These are phyloP conservation scores for Neurospora sp. DNA, from an alignment of 495 filamentous ascomycete species.

Conservation along the genomic window DNA sequence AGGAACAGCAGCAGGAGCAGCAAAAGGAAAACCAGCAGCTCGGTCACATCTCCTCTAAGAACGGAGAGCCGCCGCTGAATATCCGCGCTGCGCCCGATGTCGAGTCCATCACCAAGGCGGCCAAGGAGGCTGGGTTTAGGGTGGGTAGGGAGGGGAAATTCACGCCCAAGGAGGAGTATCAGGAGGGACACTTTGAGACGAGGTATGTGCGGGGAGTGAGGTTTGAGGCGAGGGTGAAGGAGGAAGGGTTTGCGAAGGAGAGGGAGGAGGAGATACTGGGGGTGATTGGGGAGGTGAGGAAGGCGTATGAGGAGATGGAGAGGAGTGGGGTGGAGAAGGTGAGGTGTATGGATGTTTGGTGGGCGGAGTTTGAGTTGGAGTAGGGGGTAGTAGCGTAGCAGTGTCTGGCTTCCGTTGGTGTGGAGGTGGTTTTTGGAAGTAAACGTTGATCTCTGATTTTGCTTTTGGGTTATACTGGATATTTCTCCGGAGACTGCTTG, in stretches of 20 bases:
- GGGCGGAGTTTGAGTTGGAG: slow-evolving; percentile 19
- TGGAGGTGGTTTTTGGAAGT: too few species aligned
- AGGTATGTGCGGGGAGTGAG: slow-evolving; percentile 10
- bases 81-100: neutral
- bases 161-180: slow-evolving; percentile 24
- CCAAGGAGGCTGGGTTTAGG: slow-evolving; percentile 13
- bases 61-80: neutral
- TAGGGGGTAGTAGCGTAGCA: too few species aligned
- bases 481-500: too few species aligned
- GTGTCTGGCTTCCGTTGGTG: too few species aligned
- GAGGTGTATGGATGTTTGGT: slow-evolving; percentile 41
- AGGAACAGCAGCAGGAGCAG: neutral
- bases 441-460: too few species aligned
- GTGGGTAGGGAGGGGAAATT: slow-evolving; percentile 20
- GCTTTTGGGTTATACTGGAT: too few species aligned
- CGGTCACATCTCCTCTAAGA: neutral
- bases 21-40: neutral
- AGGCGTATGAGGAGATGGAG: slow-evolving; percentile 19
- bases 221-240: slow-evolving; percentile 22
- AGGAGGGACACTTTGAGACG: slow-evolving; percentile 41
- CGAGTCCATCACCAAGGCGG: slow-evolving; percentile 12
- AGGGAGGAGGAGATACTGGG: slow-evolving; percentile 25
- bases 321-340: slow-evolving; percentile 13
- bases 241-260: slow-evolving; percentile 17
- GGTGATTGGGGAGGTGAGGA: slow-evolving; percentile 23